These are phyloP conservation scores for Peribolospora kevripleyi DNA, from an alignment of 768 basidiomycete genomes.

Conservation along the genomic window DNA sequence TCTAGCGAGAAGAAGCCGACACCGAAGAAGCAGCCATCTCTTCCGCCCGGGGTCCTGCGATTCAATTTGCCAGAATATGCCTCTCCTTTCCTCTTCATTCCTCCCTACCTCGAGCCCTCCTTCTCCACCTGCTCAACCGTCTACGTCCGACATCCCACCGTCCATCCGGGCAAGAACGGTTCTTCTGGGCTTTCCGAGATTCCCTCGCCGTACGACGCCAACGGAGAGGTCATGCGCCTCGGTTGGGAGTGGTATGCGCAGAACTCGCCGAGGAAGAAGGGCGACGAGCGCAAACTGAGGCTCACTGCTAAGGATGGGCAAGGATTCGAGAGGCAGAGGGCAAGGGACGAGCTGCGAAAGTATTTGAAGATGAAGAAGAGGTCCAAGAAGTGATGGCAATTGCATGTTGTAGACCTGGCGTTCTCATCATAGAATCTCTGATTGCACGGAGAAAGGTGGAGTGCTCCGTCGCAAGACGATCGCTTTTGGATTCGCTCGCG, in stretches of 20 bases:
- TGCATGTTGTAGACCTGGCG: too few species aligned
- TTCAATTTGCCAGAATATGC: conserved; percentile 73
- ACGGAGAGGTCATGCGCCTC: conserved; percentile 70
- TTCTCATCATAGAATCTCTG: too few species aligned
- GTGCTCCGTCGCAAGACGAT: too few species aligned
- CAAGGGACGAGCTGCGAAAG: too few species aligned
- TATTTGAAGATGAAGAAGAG: too few species aligned
- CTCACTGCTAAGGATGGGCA: neutral
- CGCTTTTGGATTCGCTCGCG: too few species aligned
- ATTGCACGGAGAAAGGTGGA: too few species aligned
- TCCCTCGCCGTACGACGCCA: conserved; percentile 83
- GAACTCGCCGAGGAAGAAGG: conserved; percentile 30
- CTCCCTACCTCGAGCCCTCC: conserved; percentile 64
- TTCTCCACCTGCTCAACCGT: conserved; percentile 73
- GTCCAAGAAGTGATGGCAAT: too few species aligned
- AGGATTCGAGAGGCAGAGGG: too few species aligned
- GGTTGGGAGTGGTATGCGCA: conserved; percentile 91
- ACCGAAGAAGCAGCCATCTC: conserved; percentile 1
- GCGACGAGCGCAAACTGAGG: neutral
- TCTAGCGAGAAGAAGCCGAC: neutral
- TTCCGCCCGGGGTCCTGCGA: conserved; percentile 17
- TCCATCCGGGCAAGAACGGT: conserved; percentile 63
- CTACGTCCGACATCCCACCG: conserved; percentile 88
- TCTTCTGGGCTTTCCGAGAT: conserved; percentile 31
- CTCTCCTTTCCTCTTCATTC: conserved; percentile 77